phyloP scores from a whole-genome alignment of 1,284 basidiomycete genomes.

The Takashimella koratensis region DNA sequence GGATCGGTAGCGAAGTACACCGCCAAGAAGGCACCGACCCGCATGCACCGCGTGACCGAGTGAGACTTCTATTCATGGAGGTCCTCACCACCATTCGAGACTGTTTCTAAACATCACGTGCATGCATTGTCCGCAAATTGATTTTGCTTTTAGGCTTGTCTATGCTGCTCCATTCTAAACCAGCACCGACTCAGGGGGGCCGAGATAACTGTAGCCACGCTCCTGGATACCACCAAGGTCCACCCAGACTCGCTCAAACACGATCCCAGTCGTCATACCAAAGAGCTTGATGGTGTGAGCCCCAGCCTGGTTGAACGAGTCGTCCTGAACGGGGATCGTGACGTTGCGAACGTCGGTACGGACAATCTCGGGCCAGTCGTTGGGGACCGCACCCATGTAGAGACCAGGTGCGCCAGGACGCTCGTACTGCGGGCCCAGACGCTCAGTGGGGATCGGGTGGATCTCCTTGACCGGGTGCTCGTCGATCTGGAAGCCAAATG shows the following conservation, averaged over 20 bases:
- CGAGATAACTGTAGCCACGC: constrained; percentile 32
- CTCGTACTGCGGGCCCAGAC: neutral
- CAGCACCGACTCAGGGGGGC: constrained; percentile 30
- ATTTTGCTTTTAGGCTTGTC: neutral
- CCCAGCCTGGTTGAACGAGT: constrained; percentile 7
- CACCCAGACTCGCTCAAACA: constrained; percentile 36
- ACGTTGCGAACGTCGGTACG: constrained; percentile 30
- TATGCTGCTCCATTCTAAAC: constrained; percentile 6
- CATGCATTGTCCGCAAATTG: too few species aligned
- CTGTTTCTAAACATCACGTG: too few species aligned
- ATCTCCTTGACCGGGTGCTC: constrained; percentile 48
- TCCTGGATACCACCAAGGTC: constrained; percentile 31
- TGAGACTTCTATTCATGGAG: too few species aligned
- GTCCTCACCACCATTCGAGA: too few species aligned
- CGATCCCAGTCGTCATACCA: constrained; percentile 36
- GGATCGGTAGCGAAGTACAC: too few species aligned
- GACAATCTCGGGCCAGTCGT: constrained; percentile 38
- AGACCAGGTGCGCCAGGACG: neutral
- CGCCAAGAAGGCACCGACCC: too few species aligned
- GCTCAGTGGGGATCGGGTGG: constrained; percentile 56
- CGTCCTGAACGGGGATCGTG: constrained; percentile 8
- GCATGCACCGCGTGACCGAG: too few species aligned
- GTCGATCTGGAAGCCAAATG: constrained; percentile 59
- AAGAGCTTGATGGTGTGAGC: constrained; percentile 30
- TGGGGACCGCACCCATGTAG: constrained; percentile 53